phyloP scores from a whole-genome alignment of 805 yeast species.

The Wickerhamiella dianesei region DNA sequence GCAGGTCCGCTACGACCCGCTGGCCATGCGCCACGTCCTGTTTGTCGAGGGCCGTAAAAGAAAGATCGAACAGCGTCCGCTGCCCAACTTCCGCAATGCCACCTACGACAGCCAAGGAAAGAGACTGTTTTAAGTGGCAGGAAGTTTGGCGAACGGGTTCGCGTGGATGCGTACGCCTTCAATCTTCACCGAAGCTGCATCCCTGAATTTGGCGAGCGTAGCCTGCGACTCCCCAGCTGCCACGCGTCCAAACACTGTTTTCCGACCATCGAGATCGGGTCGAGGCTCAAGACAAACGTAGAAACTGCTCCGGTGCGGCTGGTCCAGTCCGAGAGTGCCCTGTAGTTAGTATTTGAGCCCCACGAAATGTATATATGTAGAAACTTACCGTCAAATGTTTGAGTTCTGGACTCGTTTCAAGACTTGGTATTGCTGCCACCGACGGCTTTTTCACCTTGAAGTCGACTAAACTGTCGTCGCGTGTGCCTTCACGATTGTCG shows the following conservation, averaged over 20 bases:
- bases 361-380: not conserved
- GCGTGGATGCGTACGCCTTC: slow-evolving; percentile 30
- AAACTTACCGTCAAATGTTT: slow-evolving; percentile 2
- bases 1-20: slow-evolving; percentile 77
- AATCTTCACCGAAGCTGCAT: slow-evolving; percentile 24
- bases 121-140: slow-evolving; percentile 3
- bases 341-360: slow-evolving; percentile 2
- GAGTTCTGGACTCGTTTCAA: slow-evolving; percentile 1
- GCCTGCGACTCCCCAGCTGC: slow-evolving; percentile 21
- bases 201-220: slow-evolving; percentile 17
- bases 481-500: slow-evolving; percentile 17
- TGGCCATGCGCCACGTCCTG: slow-evolving; percentile 74
- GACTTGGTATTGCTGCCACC: not conserved
- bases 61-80: slow-evolving; percentile 34
- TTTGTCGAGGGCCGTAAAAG: slow-evolving; percentile 83
- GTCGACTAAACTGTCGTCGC: not conserved
- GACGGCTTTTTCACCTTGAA: not conserved
- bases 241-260: slow-evolving; percentile 19
- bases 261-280: slow-evolving; percentile 36
- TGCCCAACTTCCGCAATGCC: slow-evolving; percentile 18
- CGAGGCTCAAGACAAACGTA: slow-evolving; percentile 32
- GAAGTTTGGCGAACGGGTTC: slow-evolving; percentile 30
- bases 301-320: slow-evolving; percentile 12
- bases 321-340: slow-evolving; percentile 37
- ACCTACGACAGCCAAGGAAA: slow-evolving; percentile 12